Evolutionary conservation across 148 eudicot species (phyloP).

Genomic region (Vaccinium macrocarpon): DNA sequence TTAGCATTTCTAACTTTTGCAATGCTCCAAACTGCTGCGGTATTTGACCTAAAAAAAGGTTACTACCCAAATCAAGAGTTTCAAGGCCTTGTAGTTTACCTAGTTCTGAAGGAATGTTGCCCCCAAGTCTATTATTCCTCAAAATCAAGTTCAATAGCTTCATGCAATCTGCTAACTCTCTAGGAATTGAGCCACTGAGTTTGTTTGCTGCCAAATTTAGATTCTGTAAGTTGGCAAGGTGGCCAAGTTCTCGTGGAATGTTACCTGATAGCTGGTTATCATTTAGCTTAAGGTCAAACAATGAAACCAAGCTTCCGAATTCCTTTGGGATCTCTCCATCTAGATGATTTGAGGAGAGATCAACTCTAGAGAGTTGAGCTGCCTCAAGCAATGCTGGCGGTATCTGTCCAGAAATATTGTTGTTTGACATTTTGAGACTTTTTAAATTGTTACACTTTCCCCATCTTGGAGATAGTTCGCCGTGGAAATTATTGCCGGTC

Average conservation of each 20-base stretch:
- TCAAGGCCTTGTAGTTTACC: background rate
- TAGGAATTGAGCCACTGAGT: slow-evolving; percentile 38
- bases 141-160: background rate
- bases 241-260: slow-evolving; percentile 34
- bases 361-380: slow-evolving; percentile 8
- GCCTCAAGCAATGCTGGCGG: slow-evolving; percentile 11
- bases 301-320: slow-evolving; percentile 10
- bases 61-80: slow-evolving; percentile 7
- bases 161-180: slow-evolving; percentile 29
- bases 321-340: slow-evolving; percentile 22
- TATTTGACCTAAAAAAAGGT: background rate
- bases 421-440: slow-evolving; percentile 24
- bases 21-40: slow-evolving; percentile 12
- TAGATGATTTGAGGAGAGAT: slow-evolving; percentile 28
- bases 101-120: background rate
- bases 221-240: slow-evolving; percentile 25
- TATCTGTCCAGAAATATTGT: slow-evolving; percentile 18
- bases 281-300: slow-evolving; percentile 5
- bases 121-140: slow-evolving; percentile 2
- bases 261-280: slow-evolving; percentile 39
- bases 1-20: background rate
- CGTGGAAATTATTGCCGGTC: too few relatives aligned
- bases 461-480: too few relatives aligned
- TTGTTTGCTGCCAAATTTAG: slow-evolving; percentile 38
- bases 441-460: too few relatives aligned